A percentile compares a stretch with the other conserved stretches of the same genome.
phyloP scores from a whole-genome alignment of 2,329 filamentous ascomycete genomes.

The Penicillium capsulatum region DNA sequence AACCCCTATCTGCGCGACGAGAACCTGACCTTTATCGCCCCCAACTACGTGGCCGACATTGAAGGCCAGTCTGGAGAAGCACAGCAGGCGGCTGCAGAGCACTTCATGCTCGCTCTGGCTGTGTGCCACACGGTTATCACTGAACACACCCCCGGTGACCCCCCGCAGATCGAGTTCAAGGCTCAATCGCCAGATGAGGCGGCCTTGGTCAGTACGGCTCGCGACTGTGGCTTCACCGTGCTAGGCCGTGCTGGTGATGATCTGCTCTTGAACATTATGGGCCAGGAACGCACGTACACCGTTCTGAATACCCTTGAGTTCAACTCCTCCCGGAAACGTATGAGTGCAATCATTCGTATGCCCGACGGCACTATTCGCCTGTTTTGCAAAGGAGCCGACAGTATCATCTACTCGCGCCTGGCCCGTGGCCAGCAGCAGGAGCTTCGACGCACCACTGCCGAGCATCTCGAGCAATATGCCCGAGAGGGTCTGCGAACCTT shows the following conservation, averaged over 20 bases:
- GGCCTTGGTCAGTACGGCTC: slow-evolving; percentile 86
- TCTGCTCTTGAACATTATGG: slow-evolving; percentile 80
- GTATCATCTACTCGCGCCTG: slow-evolving; percentile 90
- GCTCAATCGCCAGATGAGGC: slow-evolving; percentile 97
- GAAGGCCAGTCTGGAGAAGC: slow-evolving; percentile 69
- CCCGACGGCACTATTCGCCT: slow-evolving; percentile 83
- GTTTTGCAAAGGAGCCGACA: slow-evolving; percentile 97
- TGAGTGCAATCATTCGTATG: slow-evolving; percentile 97
- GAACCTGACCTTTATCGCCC: slow-evolving; percentile 84
- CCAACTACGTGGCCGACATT: slow-evolving; percentile 81
- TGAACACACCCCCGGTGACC: slow-evolving; percentile 83
- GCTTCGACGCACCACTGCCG: slow-evolving; percentile 75
- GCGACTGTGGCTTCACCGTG: slow-evolving; percentile 92
- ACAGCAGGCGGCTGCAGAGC: slow-evolving; percentile 73
- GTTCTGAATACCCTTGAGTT: slow-evolving; percentile 96
- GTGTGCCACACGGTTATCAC: slow-evolving; percentile 97
- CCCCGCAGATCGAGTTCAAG: slow-evolving; percentile 88
- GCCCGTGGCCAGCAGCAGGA: slow-evolving; percentile 80
- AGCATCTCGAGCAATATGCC: slow-evolving; percentile 95
- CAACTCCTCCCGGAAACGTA: slow-evolving; percentile 92
- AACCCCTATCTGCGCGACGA: slow-evolving; percentile 91
- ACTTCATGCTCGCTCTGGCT: slow-evolving; percentile 91
- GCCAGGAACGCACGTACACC: slow-evolving; percentile 76
- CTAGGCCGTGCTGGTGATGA: slow-evolving; percentile 74
- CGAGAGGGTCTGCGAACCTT: slow-evolving; percentile 90